Base-by-base conservation (phyloP, 768 basidiomycete species). In the Naganishia vaughanmartiniae region DNA sequence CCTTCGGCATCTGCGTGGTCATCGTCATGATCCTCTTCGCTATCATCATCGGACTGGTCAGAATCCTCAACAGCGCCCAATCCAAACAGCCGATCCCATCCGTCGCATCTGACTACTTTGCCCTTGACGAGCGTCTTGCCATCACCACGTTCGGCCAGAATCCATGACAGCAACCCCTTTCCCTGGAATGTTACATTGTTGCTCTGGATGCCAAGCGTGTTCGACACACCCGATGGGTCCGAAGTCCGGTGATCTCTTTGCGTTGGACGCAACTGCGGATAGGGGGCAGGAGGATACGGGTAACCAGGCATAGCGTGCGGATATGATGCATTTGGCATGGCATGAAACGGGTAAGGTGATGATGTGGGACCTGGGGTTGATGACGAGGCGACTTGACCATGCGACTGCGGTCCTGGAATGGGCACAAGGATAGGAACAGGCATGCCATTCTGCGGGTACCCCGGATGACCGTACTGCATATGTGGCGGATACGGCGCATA, bases 51-150 rank as follows among this genome's bases (percentile, higher is more conserved):
- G 3, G 55, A 55, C 42, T 45, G 39, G 46, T 69, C 68, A 6
- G 24, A 34, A 26, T 60, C 56, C 9, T 54, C 57, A 28, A 30
- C 31, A 11, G 10, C 31, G 4, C 34, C 45, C 4, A 69, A 33
- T 4, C 68, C 30, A 11, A 69, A 33, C 1, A 58, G 30, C 34
- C 68, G 57, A 30, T 63, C 60, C 60, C 60, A 63, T n/a, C 42
- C 60, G 21, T 63, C 42, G 42, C 58, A 70, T 33, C 45, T 28
- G 31, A 70, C 46, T 15, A 70, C 28, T 55, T 60, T 60, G 33
- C 69, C 69, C 46, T 69, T 72, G 33, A 54, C 67, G n/a, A 72
- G 33, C 15, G 71, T 69, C 45, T 66, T 63, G 30, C 71, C 71
- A 2, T 67, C 67, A 2, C 34, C 46, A 2, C 67, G 54, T 67